Evolutionary conservation across 805 yeast genomes (phyloP).

Genomic region (Wickerhamiella azymoides): DNA sequence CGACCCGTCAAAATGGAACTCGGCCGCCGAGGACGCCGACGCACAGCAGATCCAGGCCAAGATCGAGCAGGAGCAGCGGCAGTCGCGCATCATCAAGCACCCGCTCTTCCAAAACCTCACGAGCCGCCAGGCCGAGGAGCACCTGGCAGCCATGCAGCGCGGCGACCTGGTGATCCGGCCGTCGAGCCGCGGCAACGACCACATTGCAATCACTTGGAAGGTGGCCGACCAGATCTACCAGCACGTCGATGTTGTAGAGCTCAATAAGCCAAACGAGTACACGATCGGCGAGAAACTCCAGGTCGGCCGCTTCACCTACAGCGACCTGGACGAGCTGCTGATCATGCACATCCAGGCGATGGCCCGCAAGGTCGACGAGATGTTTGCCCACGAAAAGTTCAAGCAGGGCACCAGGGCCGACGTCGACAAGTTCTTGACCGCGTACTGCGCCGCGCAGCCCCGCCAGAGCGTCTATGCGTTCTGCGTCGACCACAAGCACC

Average conservation of each 20-base stretch:
- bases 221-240: constrained; percentile 83
- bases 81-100: constrained; percentile 74
- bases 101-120: constrained; percentile 78
- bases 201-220: constrained; percentile 90
- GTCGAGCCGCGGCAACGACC: constrained; percentile 78
- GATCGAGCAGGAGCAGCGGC: constrained; percentile 58
- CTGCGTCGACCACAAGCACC: constrained; percentile 76
- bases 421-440: constrained; percentile 73
- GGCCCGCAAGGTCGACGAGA: constrained; percentile 68
- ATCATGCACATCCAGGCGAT: constrained; percentile 75
- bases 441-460: constrained; percentile 83
- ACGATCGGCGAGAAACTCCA: constrained; percentile 43
- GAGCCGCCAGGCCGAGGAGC: constrained; percentile 82
- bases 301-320: constrained; percentile 58
- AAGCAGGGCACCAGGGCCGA: constrained; percentile 65
- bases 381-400: constrained; percentile 80
- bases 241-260: constrained; percentile 76
- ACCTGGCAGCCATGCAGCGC: constrained; percentile 69
- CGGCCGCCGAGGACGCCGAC: constrained; percentile 46
- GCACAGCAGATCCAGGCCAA: constrained; percentile 48
- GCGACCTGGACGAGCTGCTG: constrained; percentile 87
- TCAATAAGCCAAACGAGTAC: constrained; percentile 47
- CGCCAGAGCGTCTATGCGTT: constrained; percentile 81
- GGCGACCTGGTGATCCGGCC: constrained; percentile 94
- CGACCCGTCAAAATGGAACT: constrained; percentile 64